phyloP scores from a whole-genome alignment of 345 rosid genomes.

The Lenwebbia sp. region DNA sequence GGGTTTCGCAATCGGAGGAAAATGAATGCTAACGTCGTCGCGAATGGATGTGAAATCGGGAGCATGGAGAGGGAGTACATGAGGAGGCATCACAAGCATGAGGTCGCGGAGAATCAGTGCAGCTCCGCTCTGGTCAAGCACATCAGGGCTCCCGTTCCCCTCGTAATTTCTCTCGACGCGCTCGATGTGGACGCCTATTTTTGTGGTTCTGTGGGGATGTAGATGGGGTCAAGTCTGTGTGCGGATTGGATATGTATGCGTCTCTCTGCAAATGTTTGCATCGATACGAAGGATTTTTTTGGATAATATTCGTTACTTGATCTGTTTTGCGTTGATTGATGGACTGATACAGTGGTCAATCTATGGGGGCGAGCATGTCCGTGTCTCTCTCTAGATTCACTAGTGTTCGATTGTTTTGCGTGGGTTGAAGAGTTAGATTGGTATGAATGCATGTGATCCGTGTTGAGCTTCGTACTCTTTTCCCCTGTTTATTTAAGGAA shows the following conservation, averaged over 20 bases:
- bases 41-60: constrained; percentile 12
- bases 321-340: background rate
- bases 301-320: background rate
- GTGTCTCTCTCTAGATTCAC: background rate
- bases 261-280: background rate
- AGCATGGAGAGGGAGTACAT: constrained; percentile 42
- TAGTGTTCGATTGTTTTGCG: background rate
- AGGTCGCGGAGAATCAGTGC: constrained; percentile 64
- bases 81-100: constrained; percentile 51
- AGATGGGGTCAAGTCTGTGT: background rate
- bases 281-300: background rate
- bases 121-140: constrained; percentile 68
- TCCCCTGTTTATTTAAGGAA: background rate
- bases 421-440: background rate
- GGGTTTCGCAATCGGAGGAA: background rate
- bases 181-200: background rate
- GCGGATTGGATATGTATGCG: background rate
- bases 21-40: constrained; percentile 28
- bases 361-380: background rate
- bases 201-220: background rate
- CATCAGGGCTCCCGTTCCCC: constrained; percentile 90
- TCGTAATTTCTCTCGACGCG: constrained; percentile 33
- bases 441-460: background rate
- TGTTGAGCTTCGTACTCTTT: background rate
- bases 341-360: background rate